Conservation (phyloP, 352 stramenopile genomes). For the Albugo candida region DNA sequence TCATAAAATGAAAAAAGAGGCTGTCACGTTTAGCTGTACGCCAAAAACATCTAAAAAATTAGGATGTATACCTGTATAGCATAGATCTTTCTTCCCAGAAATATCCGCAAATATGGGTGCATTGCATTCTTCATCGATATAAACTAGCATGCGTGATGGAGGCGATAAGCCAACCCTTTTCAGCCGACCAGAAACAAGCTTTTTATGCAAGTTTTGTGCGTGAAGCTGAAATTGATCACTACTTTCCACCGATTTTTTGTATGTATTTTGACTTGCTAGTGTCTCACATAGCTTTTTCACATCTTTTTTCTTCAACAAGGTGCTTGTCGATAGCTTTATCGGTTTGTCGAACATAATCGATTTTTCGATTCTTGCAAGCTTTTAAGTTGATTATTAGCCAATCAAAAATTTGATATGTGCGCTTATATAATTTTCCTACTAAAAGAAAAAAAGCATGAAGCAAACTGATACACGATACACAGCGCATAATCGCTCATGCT, state of each 20-base stretch:
- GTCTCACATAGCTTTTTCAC: constrained; percentile 69
- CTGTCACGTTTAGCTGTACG: not conserved
- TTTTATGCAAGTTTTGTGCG: not conserved
- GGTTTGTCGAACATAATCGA: constrained; percentile 57
- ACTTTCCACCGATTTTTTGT: constrained; percentile 16
- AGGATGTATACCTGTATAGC: constrained; percentile 13
- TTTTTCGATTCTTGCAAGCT: not conserved
- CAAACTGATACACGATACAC: no score
- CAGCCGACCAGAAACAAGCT: not conserved
- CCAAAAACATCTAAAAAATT: not conserved
- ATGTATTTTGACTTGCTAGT: constrained; percentile 16
- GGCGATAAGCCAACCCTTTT: not conserved
- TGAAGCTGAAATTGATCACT: not conserved
- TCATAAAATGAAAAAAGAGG: not conserved
- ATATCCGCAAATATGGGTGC: constrained; percentile 58
- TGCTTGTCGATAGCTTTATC: constrained; percentile 54
- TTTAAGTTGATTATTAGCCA: no score
- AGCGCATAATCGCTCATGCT: no score
- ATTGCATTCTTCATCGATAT: constrained; percentile 25
- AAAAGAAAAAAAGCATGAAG: no score
- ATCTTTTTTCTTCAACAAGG: constrained; percentile 70
- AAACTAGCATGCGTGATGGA: constrained; percentile 38
- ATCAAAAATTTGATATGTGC: no score
- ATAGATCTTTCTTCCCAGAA: constrained; percentile 43
- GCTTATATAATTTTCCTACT: no score